phyloP scores from a whole-genome alignment of 192 early-diverging fungal species.

The Coemansia sp. region DNA sequence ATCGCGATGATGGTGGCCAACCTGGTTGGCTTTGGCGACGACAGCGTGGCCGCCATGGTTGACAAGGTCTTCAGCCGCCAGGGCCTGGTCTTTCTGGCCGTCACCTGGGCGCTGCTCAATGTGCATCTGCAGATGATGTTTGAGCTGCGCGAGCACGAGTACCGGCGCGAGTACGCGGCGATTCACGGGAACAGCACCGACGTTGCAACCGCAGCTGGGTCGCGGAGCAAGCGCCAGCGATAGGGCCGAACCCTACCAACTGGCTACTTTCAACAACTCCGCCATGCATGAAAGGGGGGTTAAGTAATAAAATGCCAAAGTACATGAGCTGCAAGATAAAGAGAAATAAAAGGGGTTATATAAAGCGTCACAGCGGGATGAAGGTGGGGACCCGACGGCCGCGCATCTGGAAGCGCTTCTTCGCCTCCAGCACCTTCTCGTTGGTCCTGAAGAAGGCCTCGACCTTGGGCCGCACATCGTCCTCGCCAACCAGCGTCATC shows the following conservation, averaged over 20 bases:
- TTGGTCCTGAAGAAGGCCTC: constrained; percentile 58
- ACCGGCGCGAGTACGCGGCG: constrained; percentile 40
- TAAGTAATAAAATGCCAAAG: too few relatives aligned
- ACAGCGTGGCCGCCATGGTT: constrained; percentile 77
- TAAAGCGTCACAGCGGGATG: neutral
- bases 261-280: too few relatives aligned
- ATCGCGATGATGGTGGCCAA: constrained; percentile 94
- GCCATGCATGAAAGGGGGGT: too few relatives aligned
- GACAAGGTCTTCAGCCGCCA: constrained; percentile 57
- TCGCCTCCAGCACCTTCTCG: constrained; percentile 47
- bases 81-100: constrained; percentile 55
- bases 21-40: constrained; percentile 94
- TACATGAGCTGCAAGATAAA: too few relatives aligned
- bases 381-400: neutral
- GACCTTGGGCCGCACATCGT: constrained; percentile 68
- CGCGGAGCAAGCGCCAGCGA: constrained; percentile 25
- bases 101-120: constrained; percentile 60
- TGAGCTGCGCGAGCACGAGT: constrained; percentile 76
- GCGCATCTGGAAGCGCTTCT: constrained; percentile 22
- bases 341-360: neutral
- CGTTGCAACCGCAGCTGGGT: neutral
- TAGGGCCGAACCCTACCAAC: too few relatives aligned
- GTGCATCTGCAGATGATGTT: constrained; percentile 75
- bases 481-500: constrained; percentile 57
- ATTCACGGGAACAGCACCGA: neutral